phyloP scores from a whole-genome alignment of 2,329 filamentous ascomycete genomes.

The Stenocarpella maydis region DNA sequence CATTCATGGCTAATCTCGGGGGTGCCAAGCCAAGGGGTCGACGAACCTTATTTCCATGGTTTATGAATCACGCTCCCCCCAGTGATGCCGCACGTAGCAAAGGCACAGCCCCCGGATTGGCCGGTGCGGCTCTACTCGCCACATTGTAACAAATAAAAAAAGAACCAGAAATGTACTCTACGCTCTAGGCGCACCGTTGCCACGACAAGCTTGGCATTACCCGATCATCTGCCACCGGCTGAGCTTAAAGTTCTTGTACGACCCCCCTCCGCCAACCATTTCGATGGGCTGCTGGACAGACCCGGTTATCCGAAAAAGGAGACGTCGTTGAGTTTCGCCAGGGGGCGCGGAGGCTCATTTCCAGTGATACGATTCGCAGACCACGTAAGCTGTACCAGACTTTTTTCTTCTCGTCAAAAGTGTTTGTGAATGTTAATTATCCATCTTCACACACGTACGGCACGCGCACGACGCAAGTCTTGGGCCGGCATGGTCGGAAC shows the following conservation, averaged over 20 bases:
- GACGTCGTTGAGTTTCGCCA: conserved; percentile 10
- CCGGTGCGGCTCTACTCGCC: conserved; percentile 1
- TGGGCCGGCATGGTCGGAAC: neutral
- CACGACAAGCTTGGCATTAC: neutral
- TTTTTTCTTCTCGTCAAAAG: conserved; percentile 1
- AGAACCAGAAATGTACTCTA: neutral
- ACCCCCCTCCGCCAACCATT: conserved; percentile 4
- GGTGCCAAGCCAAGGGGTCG: conserved; percentile 1
- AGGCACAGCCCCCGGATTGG: conserved; percentile 12
- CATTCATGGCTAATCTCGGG: conserved; percentile 22
- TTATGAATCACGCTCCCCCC: conserved; percentile 16
- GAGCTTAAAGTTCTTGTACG: conserved; percentile 2
- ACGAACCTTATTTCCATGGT: conserved; percentile 16
- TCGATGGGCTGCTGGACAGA: neutral
- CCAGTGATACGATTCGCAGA: conserved; percentile 3
- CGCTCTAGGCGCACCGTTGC: neutral
- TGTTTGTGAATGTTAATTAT: neutral
- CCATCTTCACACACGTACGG: neutral
- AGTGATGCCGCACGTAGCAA: neutral
- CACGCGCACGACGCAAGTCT: conserved; percentile 13
- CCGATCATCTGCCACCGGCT: conserved; percentile 4
- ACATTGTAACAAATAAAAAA: neutral
- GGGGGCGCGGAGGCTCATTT: conserved; percentile 3
- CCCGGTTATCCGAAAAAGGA: neutral
- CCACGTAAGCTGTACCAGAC: conserved; percentile 3